Evolutionary conservation across 495 filamentous ascomycete species (phyloP).

Genomic region (Neurospora sp.): DNA sequence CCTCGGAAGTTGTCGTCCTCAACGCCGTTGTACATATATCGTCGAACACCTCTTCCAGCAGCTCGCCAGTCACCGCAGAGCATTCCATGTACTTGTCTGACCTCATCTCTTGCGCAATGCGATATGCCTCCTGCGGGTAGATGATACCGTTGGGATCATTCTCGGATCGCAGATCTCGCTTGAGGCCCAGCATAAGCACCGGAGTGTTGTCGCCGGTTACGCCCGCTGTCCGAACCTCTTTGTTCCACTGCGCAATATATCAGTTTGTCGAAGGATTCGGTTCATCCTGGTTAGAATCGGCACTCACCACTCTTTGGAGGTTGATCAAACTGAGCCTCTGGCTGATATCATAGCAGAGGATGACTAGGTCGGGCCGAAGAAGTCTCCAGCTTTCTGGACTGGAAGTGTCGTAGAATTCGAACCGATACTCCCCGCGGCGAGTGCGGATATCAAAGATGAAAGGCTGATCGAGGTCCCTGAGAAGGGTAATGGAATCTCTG

Average conservation of each 20-base stretch:
- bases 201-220: slow-evolving; percentile 50
- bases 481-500: slow-evolving; percentile 36
- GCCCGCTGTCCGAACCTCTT: slow-evolving; percentile 55
- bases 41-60: slow-evolving; percentile 60
- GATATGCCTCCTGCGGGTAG: slow-evolving; percentile 62
- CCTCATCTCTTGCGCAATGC: slow-evolving; percentile 69
- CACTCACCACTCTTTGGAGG: slow-evolving; percentile 46
- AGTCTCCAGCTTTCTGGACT: slow-evolving; percentile 66
- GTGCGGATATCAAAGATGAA: slow-evolving; percentile 69
- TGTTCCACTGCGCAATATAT: slow-evolving; percentile 48
- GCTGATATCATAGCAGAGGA: slow-evolving; percentile 76
- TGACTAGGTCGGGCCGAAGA: slow-evolving; percentile 58
- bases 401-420: slow-evolving; percentile 73
- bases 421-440: slow-evolving; percentile 47
- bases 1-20: slow-evolving; percentile 41
- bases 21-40: slow-evolving; percentile 66
- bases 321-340: slow-evolving; percentile 54
- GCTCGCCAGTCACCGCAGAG: slow-evolving; percentile 77
- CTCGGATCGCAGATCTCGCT: slow-evolving; percentile 63
- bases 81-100: slow-evolving; percentile 88
- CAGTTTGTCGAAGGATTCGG: slow-evolving; percentile 3
- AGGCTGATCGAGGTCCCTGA: slow-evolving; percentile 73
- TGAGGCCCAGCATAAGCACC: slow-evolving; percentile 70
- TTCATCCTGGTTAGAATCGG: background rate
- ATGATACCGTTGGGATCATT: slow-evolving; percentile 57